Evolutionary conservation across 2,329 filamentous ascomycete genomes (phyloP).

Genomic region (Xylaria sp.): DNA sequence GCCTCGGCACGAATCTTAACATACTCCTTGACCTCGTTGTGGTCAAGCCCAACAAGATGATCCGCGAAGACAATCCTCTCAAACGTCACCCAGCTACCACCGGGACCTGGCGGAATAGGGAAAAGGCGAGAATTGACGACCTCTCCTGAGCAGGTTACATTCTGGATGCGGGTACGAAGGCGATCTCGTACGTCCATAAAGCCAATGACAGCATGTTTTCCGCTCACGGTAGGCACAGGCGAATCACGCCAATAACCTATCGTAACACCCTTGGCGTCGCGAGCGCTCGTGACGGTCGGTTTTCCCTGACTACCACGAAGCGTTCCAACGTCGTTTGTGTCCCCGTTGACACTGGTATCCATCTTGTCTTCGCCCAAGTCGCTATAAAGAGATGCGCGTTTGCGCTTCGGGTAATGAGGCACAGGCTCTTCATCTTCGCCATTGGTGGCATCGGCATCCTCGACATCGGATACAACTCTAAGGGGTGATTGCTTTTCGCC

Average conservation of each 20-base stretch:
- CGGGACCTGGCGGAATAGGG: constrained; percentile 65
- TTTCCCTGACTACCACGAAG: constrained; percentile 26
- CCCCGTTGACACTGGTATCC: constrained; percentile 51
- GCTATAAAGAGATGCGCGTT: constrained; percentile 62
- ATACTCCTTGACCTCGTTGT: constrained; percentile 71
- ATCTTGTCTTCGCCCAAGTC: constrained; percentile 62
- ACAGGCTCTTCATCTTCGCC: constrained; percentile 52
- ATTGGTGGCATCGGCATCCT: constrained; percentile 59
- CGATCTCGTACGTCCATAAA: constrained; percentile 72
- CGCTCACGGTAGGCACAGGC: constrained; percentile 57
- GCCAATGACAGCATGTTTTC: constrained; percentile 69
- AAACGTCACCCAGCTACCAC: constrained; percentile 73
- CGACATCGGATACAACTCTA: constrained; percentile 52
- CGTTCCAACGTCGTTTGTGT: constrained; percentile 44
- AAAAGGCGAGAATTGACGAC: constrained; percentile 58
- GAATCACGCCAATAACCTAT: constrained; percentile 73
- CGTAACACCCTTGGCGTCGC: constrained; percentile 58
- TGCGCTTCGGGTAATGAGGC: constrained; percentile 65
- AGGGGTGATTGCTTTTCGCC: constrained; percentile 53
- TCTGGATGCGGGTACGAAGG: constrained; percentile 68
- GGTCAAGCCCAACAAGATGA: constrained; percentile 66
- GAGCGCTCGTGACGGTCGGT: constrained; percentile 1
- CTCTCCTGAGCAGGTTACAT: constrained; percentile 60
- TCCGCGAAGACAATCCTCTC: constrained; percentile 68
- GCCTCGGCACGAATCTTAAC: constrained; percentile 64